phyloP scores from a whole-genome alignment of 2,329 filamentous ascomycete genomes.

The Alternaria ventricosa region DNA sequence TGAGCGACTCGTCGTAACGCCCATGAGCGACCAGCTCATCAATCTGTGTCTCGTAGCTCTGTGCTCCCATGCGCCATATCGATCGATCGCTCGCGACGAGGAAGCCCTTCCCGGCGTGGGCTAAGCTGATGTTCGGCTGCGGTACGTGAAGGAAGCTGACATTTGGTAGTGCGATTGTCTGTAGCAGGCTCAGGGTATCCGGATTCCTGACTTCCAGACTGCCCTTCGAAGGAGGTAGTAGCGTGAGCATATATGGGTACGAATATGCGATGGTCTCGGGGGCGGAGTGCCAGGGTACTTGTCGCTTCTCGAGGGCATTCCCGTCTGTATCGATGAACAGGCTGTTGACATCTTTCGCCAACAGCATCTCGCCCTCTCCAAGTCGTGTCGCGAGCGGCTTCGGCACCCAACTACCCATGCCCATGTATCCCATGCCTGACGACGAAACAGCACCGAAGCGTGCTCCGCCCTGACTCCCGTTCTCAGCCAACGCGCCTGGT shows the following conservation, averaged over 20 bases:
- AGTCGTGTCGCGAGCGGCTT: constrained; percentile 87
- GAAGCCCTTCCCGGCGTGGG: constrained; percentile 95
- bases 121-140: constrained; percentile 89
- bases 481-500: constrained; percentile 72
- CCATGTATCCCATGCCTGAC: constrained; percentile 95
- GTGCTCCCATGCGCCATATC: constrained; percentile 95
- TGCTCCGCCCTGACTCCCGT: constrained; percentile 68
- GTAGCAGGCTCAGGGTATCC: constrained; percentile 85
- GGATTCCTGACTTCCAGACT: constrained; percentile 90
- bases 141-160: constrained; percentile 89
- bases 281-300: constrained; percentile 89
- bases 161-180: constrained; percentile 81
- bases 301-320: constrained; percentile 79
- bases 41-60: constrained; percentile 89
- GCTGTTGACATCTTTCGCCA: constrained; percentile 98
- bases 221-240: constrained; percentile 84
- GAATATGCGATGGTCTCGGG: constrained; percentile 95
- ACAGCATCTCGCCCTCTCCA: constrained; percentile 80
- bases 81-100: constrained; percentile 88
- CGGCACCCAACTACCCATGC: constrained; percentile 87
- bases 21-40: constrained; percentile 76
- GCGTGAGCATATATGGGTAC: constrained; percentile 90
- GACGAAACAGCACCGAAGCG: constrained; percentile 84
- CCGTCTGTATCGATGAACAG: constrained; percentile 87
- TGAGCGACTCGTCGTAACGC: constrained; percentile 89